Base-by-base conservation (phyloP, 345 rosid species). In the Aegle marmelos region DNA sequence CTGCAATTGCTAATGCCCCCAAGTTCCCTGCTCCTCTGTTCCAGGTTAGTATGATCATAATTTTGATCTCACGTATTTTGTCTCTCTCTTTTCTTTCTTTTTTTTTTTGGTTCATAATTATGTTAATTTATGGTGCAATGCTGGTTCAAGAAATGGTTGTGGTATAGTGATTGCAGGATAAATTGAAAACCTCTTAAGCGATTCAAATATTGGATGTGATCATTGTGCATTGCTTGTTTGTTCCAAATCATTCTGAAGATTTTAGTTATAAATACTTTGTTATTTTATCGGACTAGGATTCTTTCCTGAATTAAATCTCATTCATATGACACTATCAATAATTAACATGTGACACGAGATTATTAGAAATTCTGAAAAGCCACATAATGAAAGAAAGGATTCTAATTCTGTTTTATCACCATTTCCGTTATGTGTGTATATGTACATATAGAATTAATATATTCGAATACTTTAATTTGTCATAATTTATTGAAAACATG, bases 11-110 rank as follows among this genome's bases (percentile, higher is more conserved):
- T 4, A 70, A 78, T 70, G 97, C 98, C 0, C 87, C 94, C 25
- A 86, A 89, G 69, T 95, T 91, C 82, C 90, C 93, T 68, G 79
- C 93, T 64, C 91, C 91, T 2, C 34, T 89, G 0, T 91, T 95
- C 75, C 86, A 83, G 91, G 99, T 93, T 22, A 65, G 70, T 53
- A 7, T 80, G 9, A 19, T 53, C 22, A 5, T 39, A 5, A 14
- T 4, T 9, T 33, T 0, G 1, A 67, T 21, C 53, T 3, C n/a
- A 33, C 28, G 31, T 45, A 58, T 53, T 25, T 3, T 16, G 11
- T 72, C n/a, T n/a, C n/a, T n/a, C n/a, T n/a, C n/a, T n/a, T n/a
- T n/a, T 13, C 45, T 8, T 58, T 4, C 31, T 25, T 56, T 58
- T 28, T 39, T 37, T 8, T 37, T 8, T 9, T 9, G 1, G 3